Percentiles rank a stretch among this genome's conserved stretches.
Conservation (phyloP, 2,329 filamentous ascomycete species). For the Trichophyton equinum region DNA sequence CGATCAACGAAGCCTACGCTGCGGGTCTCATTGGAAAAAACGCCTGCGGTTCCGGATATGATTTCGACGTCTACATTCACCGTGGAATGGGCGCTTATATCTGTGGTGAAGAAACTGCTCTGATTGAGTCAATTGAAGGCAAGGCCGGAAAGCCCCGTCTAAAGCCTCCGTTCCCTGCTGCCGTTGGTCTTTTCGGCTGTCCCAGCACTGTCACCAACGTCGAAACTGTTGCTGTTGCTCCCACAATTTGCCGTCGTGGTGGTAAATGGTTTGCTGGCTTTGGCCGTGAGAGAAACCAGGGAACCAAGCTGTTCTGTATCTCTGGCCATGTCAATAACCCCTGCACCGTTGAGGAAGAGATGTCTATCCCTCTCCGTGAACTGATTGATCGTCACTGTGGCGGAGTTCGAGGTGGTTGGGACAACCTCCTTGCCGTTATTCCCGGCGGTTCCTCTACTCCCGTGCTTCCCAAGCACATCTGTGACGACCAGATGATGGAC, state of each 20-base stretch:
- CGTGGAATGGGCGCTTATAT: constrained; percentile 96
- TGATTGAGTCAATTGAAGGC: constrained; percentile 96
- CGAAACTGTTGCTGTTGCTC: constrained; percentile 88
- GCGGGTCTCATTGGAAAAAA: constrained; percentile 96
- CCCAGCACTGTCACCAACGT: constrained; percentile 97
- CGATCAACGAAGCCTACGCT: constrained; percentile 95
- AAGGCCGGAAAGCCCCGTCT: constrained; percentile 97
- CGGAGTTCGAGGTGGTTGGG: constrained; percentile 92
- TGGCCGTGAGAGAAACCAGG: constrained; percentile 88
- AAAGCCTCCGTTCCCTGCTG: constrained; percentile 96
- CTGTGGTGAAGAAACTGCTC: constrained; percentile 92
- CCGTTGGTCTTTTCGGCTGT: constrained; percentile 95
- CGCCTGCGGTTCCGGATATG: constrained; percentile 89
- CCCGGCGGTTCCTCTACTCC: constrained; percentile 94
- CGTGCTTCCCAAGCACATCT: constrained; percentile 77
- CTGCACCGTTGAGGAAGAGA: constrained; percentile 95
- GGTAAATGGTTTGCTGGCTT: constrained; percentile 87
- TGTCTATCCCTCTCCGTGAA: constrained; percentile 92
- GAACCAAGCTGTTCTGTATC: constrained; percentile 97
- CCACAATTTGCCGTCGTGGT: constrained; percentile 88
- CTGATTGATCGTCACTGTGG: constrained; percentile 98
- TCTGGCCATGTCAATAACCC: constrained; percentile 99
- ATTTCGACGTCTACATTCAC: constrained; percentile 95
- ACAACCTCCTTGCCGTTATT: constrained; percentile 90
- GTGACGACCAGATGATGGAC: constrained; percentile 96